Conservation (phyloP, 192 early-diverging fungal species). For the Backusella tuberculispora region DNA sequence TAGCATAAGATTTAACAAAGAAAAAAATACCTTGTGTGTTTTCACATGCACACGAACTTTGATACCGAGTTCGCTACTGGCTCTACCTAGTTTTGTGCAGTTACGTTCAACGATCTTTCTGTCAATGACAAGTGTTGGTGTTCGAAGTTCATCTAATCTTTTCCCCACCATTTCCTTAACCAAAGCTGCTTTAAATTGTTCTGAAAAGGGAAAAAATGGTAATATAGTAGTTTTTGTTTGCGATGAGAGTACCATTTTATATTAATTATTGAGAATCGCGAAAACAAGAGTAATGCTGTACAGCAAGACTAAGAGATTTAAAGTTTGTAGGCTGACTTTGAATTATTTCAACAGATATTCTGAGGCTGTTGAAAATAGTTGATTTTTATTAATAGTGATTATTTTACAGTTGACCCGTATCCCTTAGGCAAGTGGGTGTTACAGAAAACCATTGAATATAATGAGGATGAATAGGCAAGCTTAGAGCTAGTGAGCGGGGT, state of each 20-base stretch:
- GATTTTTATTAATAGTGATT: no score
- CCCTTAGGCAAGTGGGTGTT: no score
- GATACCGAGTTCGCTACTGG: conserved; percentile 15
- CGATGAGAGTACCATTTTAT: neutral
- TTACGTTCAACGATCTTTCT: conserved; percentile 34
- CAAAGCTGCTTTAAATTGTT: conserved; percentile 27
- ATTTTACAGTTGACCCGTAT: no score
- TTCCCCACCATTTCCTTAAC: conserved; percentile 38
- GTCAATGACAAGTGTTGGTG: conserved; percentile 37
- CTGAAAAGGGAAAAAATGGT: conserved; percentile 25
- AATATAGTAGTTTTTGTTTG: conserved; percentile 33
- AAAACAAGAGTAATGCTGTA: neutral
- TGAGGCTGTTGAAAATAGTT: no score
- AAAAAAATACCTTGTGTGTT: conserved; percentile 39
- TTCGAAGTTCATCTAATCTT: conserved; percentile 31
- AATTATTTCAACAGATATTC: no score
- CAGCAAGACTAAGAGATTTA: neutral
- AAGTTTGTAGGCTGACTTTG: neutral
- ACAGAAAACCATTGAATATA: no score
- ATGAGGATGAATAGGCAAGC: no score
- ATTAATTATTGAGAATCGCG: neutral
- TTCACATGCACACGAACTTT: conserved; percentile 43
- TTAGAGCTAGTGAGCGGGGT: no score
- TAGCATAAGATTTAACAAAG: neutral
- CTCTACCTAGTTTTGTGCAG: conserved; percentile 20